phyloP scores from a whole-genome alignment of 345 rosid species.

The Sonneratia caseolaris region DNA sequence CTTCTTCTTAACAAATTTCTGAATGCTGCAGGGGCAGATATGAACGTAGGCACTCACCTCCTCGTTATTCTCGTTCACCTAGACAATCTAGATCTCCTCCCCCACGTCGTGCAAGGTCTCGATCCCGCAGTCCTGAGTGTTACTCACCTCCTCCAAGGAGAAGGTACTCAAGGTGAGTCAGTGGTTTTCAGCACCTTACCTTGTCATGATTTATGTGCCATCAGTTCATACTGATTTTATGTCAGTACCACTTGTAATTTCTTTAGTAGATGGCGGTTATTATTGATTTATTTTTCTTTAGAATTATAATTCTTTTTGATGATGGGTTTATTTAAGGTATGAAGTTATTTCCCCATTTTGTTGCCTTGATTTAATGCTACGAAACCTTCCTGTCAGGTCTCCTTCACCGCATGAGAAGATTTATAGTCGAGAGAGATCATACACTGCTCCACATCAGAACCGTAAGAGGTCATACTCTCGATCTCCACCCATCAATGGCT shows the following conservation, averaged over 20 bases:
- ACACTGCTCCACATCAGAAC: slow-evolving; percentile 22
- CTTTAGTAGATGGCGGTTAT: no score
- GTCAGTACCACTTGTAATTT: no score
- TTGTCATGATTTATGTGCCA: not conserved
- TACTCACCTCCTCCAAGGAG: slow-evolving; percentile 49
- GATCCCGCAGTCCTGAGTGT: slow-evolving; percentile 48
- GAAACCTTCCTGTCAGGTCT: slow-evolving; percentile 35
- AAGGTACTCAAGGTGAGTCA: slow-evolving; percentile 52
- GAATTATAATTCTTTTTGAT: not conserved
- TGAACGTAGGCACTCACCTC: slow-evolving; percentile 61
- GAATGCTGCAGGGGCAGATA: slow-evolving; percentile 23
- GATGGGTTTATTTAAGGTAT: not conserved
- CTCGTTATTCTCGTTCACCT: slow-evolving; percentile 46
- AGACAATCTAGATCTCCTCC: slow-evolving; percentile 74
- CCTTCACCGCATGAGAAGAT: slow-evolving; percentile 47
- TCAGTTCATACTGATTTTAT: not conserved
- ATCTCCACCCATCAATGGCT: slow-evolving; percentile 45
- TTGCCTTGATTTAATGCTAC: not conserved
- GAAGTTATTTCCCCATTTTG: not conserved
- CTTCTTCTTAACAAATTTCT: not conserved
- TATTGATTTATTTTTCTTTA: no score
- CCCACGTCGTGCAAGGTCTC: slow-evolving; percentile 55
- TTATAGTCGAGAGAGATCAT: slow-evolving; percentile 24
- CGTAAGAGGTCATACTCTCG: slow-evolving; percentile 45
- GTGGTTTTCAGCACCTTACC: not conserved